These are phyloP conservation scores for Epichloe gansuensis DNA, from an alignment of 2,329 filamentous ascomycete species.

Conservation along the genomic window DNA sequence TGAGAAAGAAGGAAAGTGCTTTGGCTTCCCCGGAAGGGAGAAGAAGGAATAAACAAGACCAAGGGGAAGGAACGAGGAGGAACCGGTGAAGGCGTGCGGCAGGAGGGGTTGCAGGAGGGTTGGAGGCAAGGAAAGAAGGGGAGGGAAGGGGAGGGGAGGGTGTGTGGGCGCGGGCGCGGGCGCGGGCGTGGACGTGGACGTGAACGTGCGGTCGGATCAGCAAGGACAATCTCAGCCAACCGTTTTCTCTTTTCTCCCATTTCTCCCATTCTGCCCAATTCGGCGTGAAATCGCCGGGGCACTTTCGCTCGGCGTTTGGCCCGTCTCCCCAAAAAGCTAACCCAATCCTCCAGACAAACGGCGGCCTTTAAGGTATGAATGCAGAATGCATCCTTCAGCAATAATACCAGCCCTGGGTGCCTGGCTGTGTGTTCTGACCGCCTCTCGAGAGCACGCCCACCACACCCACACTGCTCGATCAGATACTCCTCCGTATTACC, in stretches of 20 bases:
- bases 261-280: background rate
- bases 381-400: background rate
- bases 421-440: slow-evolving; percentile 1
- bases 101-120: background rate
- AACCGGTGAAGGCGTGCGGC: background rate
- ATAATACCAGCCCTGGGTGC: background rate
- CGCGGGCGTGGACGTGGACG: background rate
- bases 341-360: background rate
- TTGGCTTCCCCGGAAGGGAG: slow-evolving; percentile 1
- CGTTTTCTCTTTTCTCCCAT: background rate
- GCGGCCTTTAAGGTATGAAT: background rate
- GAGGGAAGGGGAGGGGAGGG: background rate
- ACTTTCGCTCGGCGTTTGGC: background rate
- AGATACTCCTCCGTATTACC: background rate
- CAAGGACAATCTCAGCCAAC: background rate
- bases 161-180: background rate
- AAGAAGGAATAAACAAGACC: background rate
- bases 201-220: background rate
- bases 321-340: background rate
- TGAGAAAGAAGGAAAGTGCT: background rate
- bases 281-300: background rate
- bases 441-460: slow-evolving; percentile 3
- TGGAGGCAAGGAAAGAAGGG: background rate
- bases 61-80: background rate
- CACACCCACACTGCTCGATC: background rate